Evolutionary conservation across 2,329 filamentous ascomycete species (phyloP), one percentile per base, ranked within the genome.

Genomic region (Arthroderma uncinatum): DNA sequence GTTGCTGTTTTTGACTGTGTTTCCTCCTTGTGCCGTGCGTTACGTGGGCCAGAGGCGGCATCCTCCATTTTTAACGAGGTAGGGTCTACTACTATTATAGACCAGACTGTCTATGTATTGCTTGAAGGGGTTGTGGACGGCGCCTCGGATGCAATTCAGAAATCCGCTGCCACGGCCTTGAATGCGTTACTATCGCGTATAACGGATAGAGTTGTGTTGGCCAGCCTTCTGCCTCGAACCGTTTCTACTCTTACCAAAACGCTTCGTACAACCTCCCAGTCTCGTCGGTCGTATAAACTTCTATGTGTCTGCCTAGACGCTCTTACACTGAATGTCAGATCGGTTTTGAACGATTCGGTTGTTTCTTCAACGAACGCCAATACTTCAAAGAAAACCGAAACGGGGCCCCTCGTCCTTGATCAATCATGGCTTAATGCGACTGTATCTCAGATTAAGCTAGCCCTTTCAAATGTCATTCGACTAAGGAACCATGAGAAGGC

Each of bases 191-290:
- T 83, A 62, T 66, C 70, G 5, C 81, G 82, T 21, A 78, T 95
- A 44, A 82, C 79, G 55, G 86, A 93, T 64, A 80, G 80, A 50
- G 80, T 86, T n/a, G 82, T 87, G 1, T 75, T 95, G 57, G 88
- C 89, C 8, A 91, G 82, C 60, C 93, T 98, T 65, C 77, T 97
- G 42, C 93, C 94, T 0, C 89, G 91, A 8, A 89, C 89, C 0
- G 82, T 95, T 0, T 97, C 93, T 2, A 82, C 84, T 0, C 74
- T 98, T 23, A 84, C 86, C 1, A 91, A 86, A 65, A 75, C 89
- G 0, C 73, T 95, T 54, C 85, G 86, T 3, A 82, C 83, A 0
- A 86, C 84, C 0, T 81, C 78, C n/a, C 76, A 80, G 40, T 78
- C 79, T 62, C 77, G 81, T 53, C 75, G 81, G 34, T 77, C 79